phyloP scores from a whole-genome alignment of 148 eudicot genomes.

The Vaccinium macrocarpon region DNA sequence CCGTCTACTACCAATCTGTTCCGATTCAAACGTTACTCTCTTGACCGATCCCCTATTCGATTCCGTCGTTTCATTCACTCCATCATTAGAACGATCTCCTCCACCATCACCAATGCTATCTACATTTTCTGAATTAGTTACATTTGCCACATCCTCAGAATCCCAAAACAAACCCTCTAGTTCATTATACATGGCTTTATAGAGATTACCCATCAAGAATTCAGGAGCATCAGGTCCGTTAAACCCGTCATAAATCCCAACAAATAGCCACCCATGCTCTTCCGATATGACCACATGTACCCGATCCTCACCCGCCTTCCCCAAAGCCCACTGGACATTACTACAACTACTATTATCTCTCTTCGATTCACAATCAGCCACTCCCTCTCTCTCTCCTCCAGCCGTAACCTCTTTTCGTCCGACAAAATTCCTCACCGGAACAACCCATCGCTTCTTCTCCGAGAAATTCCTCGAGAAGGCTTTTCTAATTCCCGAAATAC shows the following conservation, averaged over 20 bases:
- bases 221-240: conserved; percentile 99
- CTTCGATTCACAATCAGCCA: conserved; percentile 15
- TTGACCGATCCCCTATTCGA: conserved; percentile 34
- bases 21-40: conserved; percentile 70
- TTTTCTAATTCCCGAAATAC: conserved; percentile 53
- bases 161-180: conserved; percentile 97
- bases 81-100: conserved; percentile 16
- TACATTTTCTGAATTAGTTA: conserved; percentile 22
- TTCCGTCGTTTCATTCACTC: conserved; percentile 9
- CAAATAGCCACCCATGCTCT: conserved; percentile 95
- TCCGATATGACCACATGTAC: conserved; percentile 98
- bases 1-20: conserved; percentile 47
- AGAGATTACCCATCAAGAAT: conserved; percentile 90
- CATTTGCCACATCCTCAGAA: conserved; percentile 30
- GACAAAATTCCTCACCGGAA: conserved; percentile 63
- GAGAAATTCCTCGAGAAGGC: conserved; percentile 67
- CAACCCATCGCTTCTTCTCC: conserved; percentile 89
- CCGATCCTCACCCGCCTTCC: conserved; percentile 98
- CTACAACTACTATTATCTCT: conserved; percentile 32
- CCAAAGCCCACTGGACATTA: conserved; percentile 95
- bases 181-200: conserved; percentile 66
- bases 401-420: conserved; percentile 35
- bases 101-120: conserved; percentile 10
- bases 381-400: conserved; percentile 13
- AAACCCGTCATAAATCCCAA: conserved; percentile 99